These are phyloP conservation scores for Erigeron philadelphicus DNA, from an alignment of 140 eudicot genomes.

Conservation along the genomic window DNA sequence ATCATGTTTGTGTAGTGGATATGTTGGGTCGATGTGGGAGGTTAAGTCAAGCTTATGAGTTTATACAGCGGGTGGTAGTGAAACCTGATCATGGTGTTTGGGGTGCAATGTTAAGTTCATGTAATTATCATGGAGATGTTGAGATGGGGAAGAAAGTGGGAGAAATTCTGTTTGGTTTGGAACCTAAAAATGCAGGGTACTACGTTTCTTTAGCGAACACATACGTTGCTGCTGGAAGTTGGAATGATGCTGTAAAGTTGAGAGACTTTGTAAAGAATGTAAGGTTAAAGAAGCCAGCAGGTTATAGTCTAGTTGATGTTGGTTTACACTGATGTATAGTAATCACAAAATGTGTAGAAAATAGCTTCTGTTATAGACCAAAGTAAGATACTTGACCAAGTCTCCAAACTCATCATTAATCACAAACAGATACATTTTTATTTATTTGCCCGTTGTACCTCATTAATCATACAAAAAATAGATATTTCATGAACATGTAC, in stretches of 20 bases:
- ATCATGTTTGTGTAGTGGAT: conserved; percentile 61
- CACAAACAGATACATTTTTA: neutral
- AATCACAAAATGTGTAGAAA: neutral
- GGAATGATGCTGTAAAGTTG: conserved; percentile 63
- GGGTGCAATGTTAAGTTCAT: conserved; percentile 74
- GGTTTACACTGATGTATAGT: conserved; percentile 27
- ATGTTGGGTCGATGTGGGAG: conserved; percentile 57
- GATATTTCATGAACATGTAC: neutral
- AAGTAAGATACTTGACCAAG: neutral
- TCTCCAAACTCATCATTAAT: neutral
- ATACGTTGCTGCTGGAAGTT: conserved; percentile 57
- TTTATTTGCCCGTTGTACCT: neutral
- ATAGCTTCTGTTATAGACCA: no score
- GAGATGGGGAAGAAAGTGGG: conserved; percentile 65
- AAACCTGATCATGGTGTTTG: conserved; percentile 53
- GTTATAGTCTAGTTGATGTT: conserved; percentile 47
- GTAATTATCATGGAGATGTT: conserved; percentile 57
- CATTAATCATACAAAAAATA: neutral
- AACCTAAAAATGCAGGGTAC: conserved; percentile 53
- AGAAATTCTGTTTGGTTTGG: conserved; percentile 48
- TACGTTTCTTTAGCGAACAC: conserved; percentile 54
- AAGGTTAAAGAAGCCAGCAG: conserved; percentile 41
- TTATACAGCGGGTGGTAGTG: conserved; percentile 27
- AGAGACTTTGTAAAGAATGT: conserved; percentile 36
- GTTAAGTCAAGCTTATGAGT: conserved; percentile 48